A percentile compares a stretch with the other conserved stretches of the same genome.
Evolutionary conservation across 306 rosid species (phyloP).

Genomic region (Prunus mongolica): DNA sequence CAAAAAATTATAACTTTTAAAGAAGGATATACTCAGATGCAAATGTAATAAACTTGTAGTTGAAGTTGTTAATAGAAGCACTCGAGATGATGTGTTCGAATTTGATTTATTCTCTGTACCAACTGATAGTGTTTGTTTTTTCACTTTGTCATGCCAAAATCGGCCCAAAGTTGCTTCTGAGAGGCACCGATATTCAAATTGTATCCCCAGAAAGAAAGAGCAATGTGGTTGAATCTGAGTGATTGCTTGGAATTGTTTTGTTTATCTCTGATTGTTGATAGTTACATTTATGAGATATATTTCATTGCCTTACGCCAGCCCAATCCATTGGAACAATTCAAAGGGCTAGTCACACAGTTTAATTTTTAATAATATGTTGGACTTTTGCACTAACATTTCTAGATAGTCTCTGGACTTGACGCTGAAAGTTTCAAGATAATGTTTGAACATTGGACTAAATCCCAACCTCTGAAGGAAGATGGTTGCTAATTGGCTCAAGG

Average conservation of each 20-base stretch:
- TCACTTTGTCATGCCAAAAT: background rate
- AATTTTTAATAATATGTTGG: background rate
- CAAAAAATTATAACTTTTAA: too few species aligned
- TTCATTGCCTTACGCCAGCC: too few species aligned
- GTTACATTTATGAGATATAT: too few species aligned
- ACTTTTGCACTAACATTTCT: background rate
- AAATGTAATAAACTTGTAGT: too few species aligned
- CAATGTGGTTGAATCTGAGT: background rate
- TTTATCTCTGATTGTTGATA: too few species aligned
- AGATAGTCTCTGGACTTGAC: background rate
- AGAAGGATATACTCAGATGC: too few species aligned
- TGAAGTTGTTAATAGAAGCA: too few species aligned
- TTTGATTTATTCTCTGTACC: too few species aligned
- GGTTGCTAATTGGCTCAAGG: too few species aligned
- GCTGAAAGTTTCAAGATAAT: background rate
- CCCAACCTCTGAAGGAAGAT: too few species aligned
- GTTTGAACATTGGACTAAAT: background rate
- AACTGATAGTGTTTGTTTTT: too few species aligned
- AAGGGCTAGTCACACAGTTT: background rate
- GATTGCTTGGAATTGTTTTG: background rate
- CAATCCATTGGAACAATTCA: background rate
- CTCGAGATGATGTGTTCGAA: too few species aligned
- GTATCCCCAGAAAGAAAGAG: background rate
- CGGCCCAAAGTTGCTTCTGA: background rate
- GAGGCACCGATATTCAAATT: background rate